Evolutionary conservation across 2,329 filamentous ascomycete genomes (phyloP), one percentile per base, ranked within the genome.

Genomic region (Colletotrichum tropicale): DNA sequence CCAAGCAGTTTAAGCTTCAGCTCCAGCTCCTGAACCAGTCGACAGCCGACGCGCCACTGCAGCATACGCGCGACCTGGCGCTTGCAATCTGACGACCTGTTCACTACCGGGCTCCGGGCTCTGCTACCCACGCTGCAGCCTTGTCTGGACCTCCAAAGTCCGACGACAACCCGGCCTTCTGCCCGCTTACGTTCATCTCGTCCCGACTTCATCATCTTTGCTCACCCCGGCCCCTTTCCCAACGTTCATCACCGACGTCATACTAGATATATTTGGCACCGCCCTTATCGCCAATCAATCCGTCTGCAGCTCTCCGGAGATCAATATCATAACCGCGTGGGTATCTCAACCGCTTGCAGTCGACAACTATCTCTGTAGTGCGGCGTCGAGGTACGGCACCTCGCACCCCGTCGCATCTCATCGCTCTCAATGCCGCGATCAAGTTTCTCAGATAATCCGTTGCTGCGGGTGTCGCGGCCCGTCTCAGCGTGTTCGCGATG

Each of bases 401-500:
- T 72, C 62, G 70, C 21, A 62, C 4, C 36, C 68, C 56, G 36
- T 65, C 70, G 70, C 74, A 34, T 70, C 24, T 36, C 24, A 55
- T 70, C 71, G 71, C 71, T 4, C 34, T 3, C 52, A 76, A 88
- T 88, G 87, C 84, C 86, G 80, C 86, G 87, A 76, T 84, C 84
- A 69, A 88, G 87, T 81, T 86, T 89, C 82, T 87, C 87, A 28
- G 86, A 88, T 73, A 89, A 91, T 67, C 93, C 93, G 48, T 85
- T 93, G 67, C 86, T 95, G 76, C 91, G 92, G 83, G 95, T 96
- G 78, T 96, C 94, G 81, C 90, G 94, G 78, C 94, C 94, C 5
- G 94, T 96, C 48, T 94, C 94, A 69, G 94, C 95, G 30, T 96
- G 94, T 85, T 94, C 94, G 69, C 89, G 94, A 88, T 96, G 94